Percentiles rank a stretch among this genome's conserved stretches.
Evolutionary conservation across 2,329 filamentous ascomycete species (phyloP).

Genomic region (Botrytis paeoniae): DNA sequence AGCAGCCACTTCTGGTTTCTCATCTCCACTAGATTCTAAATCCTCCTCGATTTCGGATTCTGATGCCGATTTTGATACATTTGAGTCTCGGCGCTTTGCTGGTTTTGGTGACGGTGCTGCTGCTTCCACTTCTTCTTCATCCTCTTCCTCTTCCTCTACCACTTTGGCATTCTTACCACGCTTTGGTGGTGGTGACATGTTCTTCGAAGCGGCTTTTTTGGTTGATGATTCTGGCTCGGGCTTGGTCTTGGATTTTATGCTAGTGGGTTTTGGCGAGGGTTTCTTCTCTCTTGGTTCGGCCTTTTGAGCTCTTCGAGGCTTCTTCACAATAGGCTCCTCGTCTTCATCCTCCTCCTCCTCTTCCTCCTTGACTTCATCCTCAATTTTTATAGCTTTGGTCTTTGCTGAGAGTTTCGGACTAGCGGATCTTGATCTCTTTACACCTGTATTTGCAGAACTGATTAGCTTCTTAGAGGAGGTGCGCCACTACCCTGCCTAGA

Average conservation of each 20-base stretch:
- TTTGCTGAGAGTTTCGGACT: conserved; percentile 23
- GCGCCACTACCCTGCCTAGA: not conserved
- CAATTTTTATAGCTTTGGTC: conserved; percentile 31
- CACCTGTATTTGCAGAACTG: conserved; percentile 20
- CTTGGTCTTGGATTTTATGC: conserved; percentile 26
- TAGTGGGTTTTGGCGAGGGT: conserved; percentile 16
- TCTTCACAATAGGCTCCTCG: conserved; percentile 36
- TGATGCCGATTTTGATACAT: conserved; percentile 45
- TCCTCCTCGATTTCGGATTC: conserved; percentile 47
- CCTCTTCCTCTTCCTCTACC: conserved; percentile 21
- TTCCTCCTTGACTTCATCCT: conserved; percentile 35
- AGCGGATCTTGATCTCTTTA: conserved; percentile 34
- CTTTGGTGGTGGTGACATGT: conserved; percentile 25
- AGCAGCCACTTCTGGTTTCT: conserved; percentile 68
- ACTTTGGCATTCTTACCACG: conserved; percentile 24
- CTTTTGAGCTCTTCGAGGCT: conserved; percentile 40
- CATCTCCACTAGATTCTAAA: conserved; percentile 50
- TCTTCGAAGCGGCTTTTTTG: conserved; percentile 22
- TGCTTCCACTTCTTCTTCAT: conserved; percentile 44
- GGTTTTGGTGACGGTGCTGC: conserved; percentile 30
- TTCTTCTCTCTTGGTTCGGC: conserved; percentile 48
- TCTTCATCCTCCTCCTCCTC: conserved; percentile 47
- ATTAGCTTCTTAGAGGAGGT: not conserved
- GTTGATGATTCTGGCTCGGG: conserved; percentile 22
- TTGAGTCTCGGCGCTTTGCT: conserved; percentile 29